Conservation (phyloP, 305 asterid genomes). For the Solanum chacoense region DNA sequence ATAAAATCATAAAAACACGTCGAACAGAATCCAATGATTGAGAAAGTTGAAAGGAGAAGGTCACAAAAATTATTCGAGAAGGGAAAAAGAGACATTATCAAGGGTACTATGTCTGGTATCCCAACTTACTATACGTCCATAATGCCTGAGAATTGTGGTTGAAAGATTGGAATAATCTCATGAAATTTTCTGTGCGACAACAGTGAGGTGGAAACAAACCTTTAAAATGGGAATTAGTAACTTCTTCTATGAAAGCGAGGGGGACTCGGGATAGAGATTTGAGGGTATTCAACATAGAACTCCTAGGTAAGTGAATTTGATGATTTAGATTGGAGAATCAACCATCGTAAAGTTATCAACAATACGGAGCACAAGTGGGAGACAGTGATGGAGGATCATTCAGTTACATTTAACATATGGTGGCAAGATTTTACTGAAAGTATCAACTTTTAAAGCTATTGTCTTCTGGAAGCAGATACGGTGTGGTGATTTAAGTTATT, state of each 20-base stretch:
- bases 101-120: background rate
- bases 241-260: background rate
- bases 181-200: background rate
- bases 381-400: background rate
- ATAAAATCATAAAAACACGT: background rate
- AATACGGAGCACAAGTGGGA: background rate
- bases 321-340: background rate
- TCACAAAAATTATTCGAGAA: background rate
- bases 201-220: background rate
- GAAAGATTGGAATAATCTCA: background rate
- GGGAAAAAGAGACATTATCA: background rate
- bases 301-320: background rate
- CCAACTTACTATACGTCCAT: background rate
- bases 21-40: background rate
- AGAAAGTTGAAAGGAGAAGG: background rate
- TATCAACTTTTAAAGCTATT: background rate
- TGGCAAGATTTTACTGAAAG: background rate
- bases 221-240: background rate
- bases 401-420: background rate
- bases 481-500: background rate
- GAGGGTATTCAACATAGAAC: background rate
- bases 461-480: background rate
- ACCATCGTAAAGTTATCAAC: background rate
- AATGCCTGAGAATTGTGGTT: background rate
- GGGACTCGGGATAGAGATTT: background rate